Evolutionary conservation across 176 grass and related monocot species (phyloP).

Genomic region (Raddia distichophylla): DNA sequence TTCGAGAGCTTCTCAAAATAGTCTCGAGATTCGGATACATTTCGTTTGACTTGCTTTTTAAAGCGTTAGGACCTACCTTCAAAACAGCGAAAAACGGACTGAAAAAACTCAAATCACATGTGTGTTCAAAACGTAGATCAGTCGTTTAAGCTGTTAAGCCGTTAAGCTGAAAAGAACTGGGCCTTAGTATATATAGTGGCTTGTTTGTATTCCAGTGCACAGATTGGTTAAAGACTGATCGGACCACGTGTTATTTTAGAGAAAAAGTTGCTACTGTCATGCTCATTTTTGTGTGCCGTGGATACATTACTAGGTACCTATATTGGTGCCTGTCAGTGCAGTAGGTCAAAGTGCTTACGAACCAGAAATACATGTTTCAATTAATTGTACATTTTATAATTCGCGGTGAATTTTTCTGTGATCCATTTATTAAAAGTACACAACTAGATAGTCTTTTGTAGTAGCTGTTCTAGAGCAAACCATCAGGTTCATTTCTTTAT

Average conservation of each 20-base stretch:
- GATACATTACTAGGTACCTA: constrained; percentile 23
- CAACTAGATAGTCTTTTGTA: background rate
- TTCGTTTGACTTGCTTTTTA: too few species aligned
- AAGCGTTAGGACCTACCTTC: too few species aligned
- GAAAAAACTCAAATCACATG: too few species aligned
- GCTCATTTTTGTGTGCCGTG: constrained; percentile 23
- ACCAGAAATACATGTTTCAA: background rate
- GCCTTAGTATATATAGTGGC: background rate
- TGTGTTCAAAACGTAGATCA: too few species aligned
- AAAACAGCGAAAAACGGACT: too few species aligned
- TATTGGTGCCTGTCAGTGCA: background rate
- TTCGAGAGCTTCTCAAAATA: too few species aligned
- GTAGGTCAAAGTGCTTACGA: constrained; percentile 10
- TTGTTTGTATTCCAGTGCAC: constrained; percentile 16
- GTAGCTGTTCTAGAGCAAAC: background rate
- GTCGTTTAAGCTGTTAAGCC: too few species aligned
- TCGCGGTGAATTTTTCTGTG: background rate
- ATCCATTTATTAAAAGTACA: background rate
- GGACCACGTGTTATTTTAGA: background rate
- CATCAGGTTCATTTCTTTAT: background rate
- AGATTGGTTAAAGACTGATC: background rate
- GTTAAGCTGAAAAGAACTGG: too few species aligned
- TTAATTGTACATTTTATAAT: background rate
- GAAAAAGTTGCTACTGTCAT: background rate
- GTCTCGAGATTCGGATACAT: too few species aligned